A percentile compares a stretch with the other conserved stretches of the same genome.
These are phyloP conservation scores for Oryza glumipatula DNA, from an alignment of 176 grass and related monocot species.

Conservation along the genomic window DNA sequence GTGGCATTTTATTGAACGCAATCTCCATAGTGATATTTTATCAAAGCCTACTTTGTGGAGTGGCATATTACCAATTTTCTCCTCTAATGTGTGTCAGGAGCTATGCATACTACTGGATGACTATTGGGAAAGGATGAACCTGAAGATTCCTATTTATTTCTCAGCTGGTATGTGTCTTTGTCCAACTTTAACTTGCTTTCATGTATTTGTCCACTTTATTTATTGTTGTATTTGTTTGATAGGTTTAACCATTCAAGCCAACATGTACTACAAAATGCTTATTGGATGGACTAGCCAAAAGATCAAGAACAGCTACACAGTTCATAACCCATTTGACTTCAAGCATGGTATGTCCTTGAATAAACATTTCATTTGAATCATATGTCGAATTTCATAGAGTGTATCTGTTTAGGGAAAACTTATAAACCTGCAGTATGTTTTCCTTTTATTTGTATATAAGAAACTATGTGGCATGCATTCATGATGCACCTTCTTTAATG, in stretches of 20 bases:
- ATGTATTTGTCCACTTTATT: conserved; percentile 38
- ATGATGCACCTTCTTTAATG: neutral
- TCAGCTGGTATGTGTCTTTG: conserved; percentile 64
- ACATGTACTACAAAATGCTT: conserved; percentile 97
- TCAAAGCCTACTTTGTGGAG: neutral
- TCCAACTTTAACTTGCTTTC: conserved; percentile 19
- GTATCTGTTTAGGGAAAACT: neutral
- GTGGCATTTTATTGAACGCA: neutral
- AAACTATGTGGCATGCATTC: neutral
- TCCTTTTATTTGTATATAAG: neutral
- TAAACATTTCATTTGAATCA: conserved; percentile 4
- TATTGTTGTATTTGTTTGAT: conserved; percentile 37
- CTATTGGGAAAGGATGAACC: conserved; percentile 93
- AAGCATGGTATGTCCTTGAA: conserved; percentile 75
- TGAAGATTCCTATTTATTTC: conserved; percentile 93
- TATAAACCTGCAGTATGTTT: neutral
- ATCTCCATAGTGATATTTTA: neutral
- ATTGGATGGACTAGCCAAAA: conserved; percentile 99
- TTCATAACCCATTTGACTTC: conserved; percentile 91
- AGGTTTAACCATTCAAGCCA: conserved; percentile 98
- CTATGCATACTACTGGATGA: conserved; percentile 95
- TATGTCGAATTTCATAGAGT: neutral
- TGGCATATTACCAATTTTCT: neutral
- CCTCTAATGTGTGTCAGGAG: conserved; percentile 61
- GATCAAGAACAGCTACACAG: conserved; percentile 82